phyloP scores from a whole-genome alignment of 2,329 filamentous ascomycete genomes.

The Aspergillus terreus region DNA sequence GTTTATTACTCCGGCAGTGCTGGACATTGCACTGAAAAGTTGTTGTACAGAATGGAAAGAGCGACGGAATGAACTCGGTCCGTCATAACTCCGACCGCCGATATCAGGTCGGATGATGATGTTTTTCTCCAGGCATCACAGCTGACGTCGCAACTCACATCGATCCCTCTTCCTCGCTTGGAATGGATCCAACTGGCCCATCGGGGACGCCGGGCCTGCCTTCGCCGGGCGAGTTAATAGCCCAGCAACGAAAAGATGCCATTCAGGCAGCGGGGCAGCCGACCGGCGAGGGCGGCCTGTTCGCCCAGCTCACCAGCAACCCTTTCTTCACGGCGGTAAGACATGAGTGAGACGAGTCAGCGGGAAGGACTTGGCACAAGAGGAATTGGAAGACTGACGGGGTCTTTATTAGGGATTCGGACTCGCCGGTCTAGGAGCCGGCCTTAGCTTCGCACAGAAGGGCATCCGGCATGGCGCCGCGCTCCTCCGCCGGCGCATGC shows the following conservation, averaged over 20 bases:
- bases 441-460: constrained; percentile 74
- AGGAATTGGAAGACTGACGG: no score
- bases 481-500: constrained; percentile 75
- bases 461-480: constrained; percentile 68
- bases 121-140: background rate
- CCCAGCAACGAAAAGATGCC: constrained; percentile 33
- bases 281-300: constrained; percentile 37
- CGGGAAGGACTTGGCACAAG: no score
- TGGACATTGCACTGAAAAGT: no score
- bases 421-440: constrained; percentile 82
- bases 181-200: constrained; percentile 37
- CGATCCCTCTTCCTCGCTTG: constrained; percentile 15
- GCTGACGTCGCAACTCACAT: constrained; percentile 3
- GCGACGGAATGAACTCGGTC: constrained; percentile 18
- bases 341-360: background rate
- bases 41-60: no score
- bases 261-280: constrained; percentile 24
- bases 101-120: constrained; percentile 2
- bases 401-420: constrained; percentile 64
- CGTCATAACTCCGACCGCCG: constrained; percentile 29
- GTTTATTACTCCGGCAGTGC: no score
- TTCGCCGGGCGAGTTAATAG: constrained; percentile 33
- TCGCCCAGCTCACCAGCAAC: constrained; percentile 45
- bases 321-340: constrained; percentile 50
- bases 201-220: constrained; percentile 24